Base-by-base conservation (phyloP, 768 basidiomycete species). In the Mrakia blollopis region DNA sequence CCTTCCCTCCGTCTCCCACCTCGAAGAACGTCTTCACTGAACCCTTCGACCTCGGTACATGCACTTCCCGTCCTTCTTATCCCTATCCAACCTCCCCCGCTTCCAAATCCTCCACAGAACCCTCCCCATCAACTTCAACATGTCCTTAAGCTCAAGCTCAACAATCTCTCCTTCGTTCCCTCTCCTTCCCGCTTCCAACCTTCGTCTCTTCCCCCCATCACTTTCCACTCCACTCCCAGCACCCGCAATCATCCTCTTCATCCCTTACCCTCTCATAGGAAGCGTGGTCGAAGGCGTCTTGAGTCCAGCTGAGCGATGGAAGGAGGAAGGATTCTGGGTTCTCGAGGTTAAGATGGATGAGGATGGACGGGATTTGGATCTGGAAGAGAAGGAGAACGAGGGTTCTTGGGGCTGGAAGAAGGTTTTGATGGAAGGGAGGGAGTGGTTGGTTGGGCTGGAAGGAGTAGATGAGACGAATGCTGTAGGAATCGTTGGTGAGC, bases 321-420 rank as follows among this genome's bases (percentile, higher is more conserved):
- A 35, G 37, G 18, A 39, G 37, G 65, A 68, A n/a, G 37, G 35
- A 6, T 37, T 41, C 37, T 68, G 14, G 18, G 35, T 68, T 35
- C 37, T 67, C 25, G 63, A 68, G 39, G 39, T 68, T 23, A 18
- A 68, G 65, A 41, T 41, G 65, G 37, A 68, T 23, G 65, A 68
- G 25, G 65, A 68, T n/a, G 37, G 65, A 25, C 9, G 25, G 35
- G 65, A 68, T 39, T 23, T 39, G 25, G 37, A 39, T 7, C 16
- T 14, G 4, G 35, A 21, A 23, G 63, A 37, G 21, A 13, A 14
- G 11, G 37, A n/a, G 61, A 39, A 32, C 4, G 37, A 68, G 21
- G 25, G 16, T 13, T 18, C 2, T 18, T 68, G 65, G 25, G 62
- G 37, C 25, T 68, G 65, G 65, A 23, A 41, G 35, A 21, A 68